Evolutionary conservation across 2,329 filamentous ascomycete species (phyloP), one percentile per base, ranked within the genome.

Genomic region (Septoria petroselini): DNA sequence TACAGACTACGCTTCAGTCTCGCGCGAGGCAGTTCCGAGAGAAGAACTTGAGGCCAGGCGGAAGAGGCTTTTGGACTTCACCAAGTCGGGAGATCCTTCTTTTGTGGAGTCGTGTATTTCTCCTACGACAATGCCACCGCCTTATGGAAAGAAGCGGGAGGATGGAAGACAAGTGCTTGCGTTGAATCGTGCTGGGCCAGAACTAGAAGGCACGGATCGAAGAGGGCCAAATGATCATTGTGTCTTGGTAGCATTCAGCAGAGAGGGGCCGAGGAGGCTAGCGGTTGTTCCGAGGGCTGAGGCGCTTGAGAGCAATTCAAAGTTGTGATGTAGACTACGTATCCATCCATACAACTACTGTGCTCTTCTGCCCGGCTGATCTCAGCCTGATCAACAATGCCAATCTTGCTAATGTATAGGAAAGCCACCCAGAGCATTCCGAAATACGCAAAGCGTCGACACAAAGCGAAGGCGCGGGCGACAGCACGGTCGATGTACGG

Each of bases 261-360:
- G 77, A 48, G 78, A 80, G 51, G 78, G 77, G 14, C 78, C 79
- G 17, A 70, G 78, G 54, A 71, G 80, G 54, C 70, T 84, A 30
- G 75, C 77, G 51, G 75, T 84, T 7, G 62, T 70, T 54, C 60
- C 61, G 59, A 62, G 65, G 47, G 66, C 70, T 27, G 78, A 74
- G 18, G 65, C 62, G 18, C 43, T 65, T 41, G 59, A 55, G 17
- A 39, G 40, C 19, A 34, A 40, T 40, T 29, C 43, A 25, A 47
- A 47, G 43, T 27, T 47, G 43, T 47, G 42, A 45, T 5, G 23
- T 14, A 27, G 42, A 3, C 15, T 21, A 17, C 12, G 14, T 21
- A 17, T 2, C 15, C 18, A 39, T 39, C 37, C 21, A 19, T 15
- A 38, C 33, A 17, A 19, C 4, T 27, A 5, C 9, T 9, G 9